Conservation (phyloP, 495 filamentous ascomycete genomes). For the Talaromyces wortmannii region DNA sequence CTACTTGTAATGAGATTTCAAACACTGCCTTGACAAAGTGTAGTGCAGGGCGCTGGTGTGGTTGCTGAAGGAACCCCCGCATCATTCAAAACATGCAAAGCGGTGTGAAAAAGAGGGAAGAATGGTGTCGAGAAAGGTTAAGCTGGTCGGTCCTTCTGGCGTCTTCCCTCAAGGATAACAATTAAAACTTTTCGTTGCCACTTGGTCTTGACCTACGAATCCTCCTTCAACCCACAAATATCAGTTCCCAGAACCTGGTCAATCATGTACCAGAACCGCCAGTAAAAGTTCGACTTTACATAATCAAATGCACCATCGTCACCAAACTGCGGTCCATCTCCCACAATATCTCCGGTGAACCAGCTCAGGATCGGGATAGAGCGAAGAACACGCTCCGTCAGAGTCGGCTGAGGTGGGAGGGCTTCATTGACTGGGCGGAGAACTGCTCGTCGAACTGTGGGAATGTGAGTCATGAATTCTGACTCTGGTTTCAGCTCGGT, state of each 20-base stretch:
- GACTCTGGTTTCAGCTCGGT: constrained; percentile 27
- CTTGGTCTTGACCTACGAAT: constrained; percentile 18
- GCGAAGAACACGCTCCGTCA: constrained; percentile 51
- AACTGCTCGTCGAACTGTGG: constrained; percentile 44
- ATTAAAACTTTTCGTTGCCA: no score
- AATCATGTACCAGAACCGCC: constrained; percentile 52
- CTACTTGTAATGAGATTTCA: no score
- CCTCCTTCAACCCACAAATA: constrained; percentile 45
- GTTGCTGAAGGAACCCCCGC: no score
- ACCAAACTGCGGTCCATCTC: constrained; percentile 64
- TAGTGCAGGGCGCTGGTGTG: no score
- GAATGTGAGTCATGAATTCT: constrained; percentile 45
- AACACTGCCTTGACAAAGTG: no score
- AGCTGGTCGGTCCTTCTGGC: no score
- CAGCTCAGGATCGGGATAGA: constrained; percentile 59
- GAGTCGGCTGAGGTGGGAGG: constrained; percentile 55
- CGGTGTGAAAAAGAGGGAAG: no score
- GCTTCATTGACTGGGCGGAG: constrained; percentile 49
- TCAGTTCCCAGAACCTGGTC: constrained; percentile 39
- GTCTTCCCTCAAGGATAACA: no score
- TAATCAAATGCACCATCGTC: constrained; percentile 81
- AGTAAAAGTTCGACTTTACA: constrained; percentile 68
- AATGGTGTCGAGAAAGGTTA: no score
- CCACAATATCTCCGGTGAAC: constrained; percentile 75
- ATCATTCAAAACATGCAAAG: no score